Conservation (phyloP, 257 asterid species). For the Oldenlandia corymbosa region DNA sequence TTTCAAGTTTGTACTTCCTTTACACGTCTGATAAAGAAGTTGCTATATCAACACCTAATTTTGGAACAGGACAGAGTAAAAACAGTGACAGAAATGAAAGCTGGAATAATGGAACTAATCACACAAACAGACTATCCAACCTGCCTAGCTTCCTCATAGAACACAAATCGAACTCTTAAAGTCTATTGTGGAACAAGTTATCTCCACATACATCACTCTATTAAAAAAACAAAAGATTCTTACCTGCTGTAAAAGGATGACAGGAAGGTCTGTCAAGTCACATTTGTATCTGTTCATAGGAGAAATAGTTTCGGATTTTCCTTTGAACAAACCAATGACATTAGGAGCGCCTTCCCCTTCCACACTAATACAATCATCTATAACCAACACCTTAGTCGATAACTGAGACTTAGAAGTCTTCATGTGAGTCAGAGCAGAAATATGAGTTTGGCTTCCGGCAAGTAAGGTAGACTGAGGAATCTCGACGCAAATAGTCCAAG, state of each 20-base stretch:
- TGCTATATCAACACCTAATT: too few species aligned
- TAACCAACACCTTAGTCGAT: constrained; percentile 73
- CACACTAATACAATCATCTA: constrained; percentile 76
- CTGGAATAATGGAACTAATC: background rate
- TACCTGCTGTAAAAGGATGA: constrained; percentile 90
- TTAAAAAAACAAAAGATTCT: constrained; percentile 10
- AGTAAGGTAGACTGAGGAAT: constrained; percentile 73
- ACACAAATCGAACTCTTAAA: background rate
- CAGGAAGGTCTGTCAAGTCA: constrained; percentile 82
- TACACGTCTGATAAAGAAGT: too few species aligned
- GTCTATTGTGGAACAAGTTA: background rate
- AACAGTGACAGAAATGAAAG: background rate
- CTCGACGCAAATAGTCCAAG: constrained; percentile 85
- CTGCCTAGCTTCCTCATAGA: background rate
- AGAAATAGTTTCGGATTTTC: constrained; percentile 44
- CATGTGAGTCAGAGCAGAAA: constrained; percentile 27
- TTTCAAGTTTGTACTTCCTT: too few species aligned
- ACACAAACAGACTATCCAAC: background rate
- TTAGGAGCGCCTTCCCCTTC: constrained; percentile 98
- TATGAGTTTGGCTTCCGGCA: constrained; percentile 48
- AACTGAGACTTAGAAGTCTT: constrained; percentile 58
- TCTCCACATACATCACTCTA: background rate
- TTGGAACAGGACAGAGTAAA: too few species aligned
- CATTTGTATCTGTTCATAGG: constrained; percentile 68
- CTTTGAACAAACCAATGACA: constrained; percentile 80